Evolutionary conservation across 2,329 filamentous ascomycete genomes (phyloP).

Genomic region (Fusarium oligoseptatum): DNA sequence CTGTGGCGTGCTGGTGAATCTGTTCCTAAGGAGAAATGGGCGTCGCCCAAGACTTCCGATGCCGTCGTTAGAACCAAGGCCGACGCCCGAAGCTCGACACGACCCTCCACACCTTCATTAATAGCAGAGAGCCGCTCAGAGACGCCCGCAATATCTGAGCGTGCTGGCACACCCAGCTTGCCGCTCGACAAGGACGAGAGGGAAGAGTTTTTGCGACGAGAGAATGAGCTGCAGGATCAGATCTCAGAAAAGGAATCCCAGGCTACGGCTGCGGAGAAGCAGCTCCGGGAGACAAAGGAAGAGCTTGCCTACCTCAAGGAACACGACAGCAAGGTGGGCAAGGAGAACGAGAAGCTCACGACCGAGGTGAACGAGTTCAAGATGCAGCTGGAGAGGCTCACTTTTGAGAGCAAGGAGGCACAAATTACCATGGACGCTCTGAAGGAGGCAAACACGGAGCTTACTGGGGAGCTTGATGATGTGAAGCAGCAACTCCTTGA

Average conservation of each 20-base stretch:
- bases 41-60: conserved; percentile 71
- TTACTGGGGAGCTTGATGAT: conserved; percentile 92
- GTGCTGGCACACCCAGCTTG: conserved; percentile 87
- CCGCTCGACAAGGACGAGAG: conserved; percentile 95
- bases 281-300: conserved; percentile 84
- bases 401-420: conserved; percentile 96
- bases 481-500: conserved; percentile 96
- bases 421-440: conserved; percentile 97
- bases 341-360: conserved; percentile 89
- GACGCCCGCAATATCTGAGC: conserved; percentile 78
- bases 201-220: conserved; percentile 92
- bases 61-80: conserved; percentile 53
- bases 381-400: conserved; percentile 96
- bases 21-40: conserved; percentile 93
- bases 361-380: conserved; percentile 91
- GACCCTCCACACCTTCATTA: conserved; percentile 67
- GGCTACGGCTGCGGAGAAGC: conserved; percentile 83
- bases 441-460: conserved; percentile 94
- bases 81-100: conserved; percentile 57
- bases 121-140: conserved; percentile 71
- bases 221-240: conserved; percentile 98
- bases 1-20: conserved; percentile 89
- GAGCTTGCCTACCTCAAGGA: conserved; percentile 89
- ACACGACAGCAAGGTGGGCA: conserved; percentile 83
- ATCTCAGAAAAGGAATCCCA: conserved; percentile 91